A percentile compares a stretch with the other conserved stretches of the same genome.
phyloP scores from a whole-genome alignment of 495 filamentous ascomycete genomes.

The Hypoxylon rickii region DNA sequence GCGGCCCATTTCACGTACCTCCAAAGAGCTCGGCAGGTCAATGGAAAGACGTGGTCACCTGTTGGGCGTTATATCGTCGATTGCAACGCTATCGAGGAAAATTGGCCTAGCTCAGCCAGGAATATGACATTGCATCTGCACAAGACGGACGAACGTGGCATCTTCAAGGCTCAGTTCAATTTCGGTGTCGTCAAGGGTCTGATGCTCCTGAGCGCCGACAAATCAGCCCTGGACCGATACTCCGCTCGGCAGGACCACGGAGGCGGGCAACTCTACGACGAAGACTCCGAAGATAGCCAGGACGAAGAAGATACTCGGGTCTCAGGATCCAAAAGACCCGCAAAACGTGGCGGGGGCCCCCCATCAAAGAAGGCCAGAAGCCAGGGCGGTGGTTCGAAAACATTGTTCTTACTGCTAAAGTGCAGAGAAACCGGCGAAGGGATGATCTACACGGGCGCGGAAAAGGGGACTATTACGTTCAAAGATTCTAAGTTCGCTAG shows the following conservation, averaged over 20 bases:
- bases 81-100: constrained; percentile 20
- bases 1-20: constrained; percentile 14
- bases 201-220: constrained; percentile 20
- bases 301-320: background rate
- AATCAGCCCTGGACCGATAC: constrained; percentile 16
- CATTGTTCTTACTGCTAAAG: constrained; percentile 24
- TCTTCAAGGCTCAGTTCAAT: constrained; percentile 25
- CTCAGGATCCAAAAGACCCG: background rate
- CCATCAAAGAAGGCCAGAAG: constrained; percentile 31
- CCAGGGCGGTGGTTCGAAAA: background rate
- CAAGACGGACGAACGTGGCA: constrained; percentile 1
- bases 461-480: constrained; percentile 37
- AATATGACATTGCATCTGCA: constrained; percentile 23
- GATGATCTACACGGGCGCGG: constrained; percentile 7
- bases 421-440: constrained; percentile 36
- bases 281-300: background rate
- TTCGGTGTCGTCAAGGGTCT: constrained; percentile 26
- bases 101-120: constrained; percentile 12
- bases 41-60: constrained; percentile 9
- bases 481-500: constrained; percentile 23
- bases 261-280: background rate
- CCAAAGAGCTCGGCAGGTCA: background rate
- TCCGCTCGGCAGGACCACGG: constrained; percentile 10
- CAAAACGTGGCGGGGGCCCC: background rate
- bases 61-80: constrained; percentile 32